Evolutionary conservation across 129 eudicot genomes (phyloP), one percentile per base, ranked within the genome.

Genomic region (Glebionis coronaria): DNA sequence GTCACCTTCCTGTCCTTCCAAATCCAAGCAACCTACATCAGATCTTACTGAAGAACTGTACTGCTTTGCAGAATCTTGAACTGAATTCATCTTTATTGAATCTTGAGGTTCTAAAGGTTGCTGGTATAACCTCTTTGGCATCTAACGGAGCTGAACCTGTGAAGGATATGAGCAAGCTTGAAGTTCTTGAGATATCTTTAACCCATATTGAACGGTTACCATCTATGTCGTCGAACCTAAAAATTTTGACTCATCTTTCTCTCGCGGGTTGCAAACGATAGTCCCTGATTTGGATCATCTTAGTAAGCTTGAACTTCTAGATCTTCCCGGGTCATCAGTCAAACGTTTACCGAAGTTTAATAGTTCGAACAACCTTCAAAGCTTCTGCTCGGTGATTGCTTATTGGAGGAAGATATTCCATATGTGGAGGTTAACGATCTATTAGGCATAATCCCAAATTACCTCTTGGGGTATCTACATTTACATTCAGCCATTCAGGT

Each of bases 271-370:
- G 85, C 62, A 21, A 6, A 13, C 31, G 40, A 18, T 10, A 10
- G 29, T 62, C 44, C 78, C 53, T 3, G n/a, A 18, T 20, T 45
- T 81, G 18, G 70, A 14, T 6, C 29, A 4, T 13, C 71, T 66
- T 29, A 38, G 27, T 10, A 69, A 59, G 56, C 82, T 81, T 21
- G 81, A 81, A 69, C 70, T 23, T 49, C 68, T 84, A 49, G 80
- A 84, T 78, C 74, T 84, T 64, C 78, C 90, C 14, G 47, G 53
- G 14, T 67, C 90, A 53, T 70, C 77, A 12, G 52, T 83, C 18
- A 54, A 59, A 12, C 10, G n/a, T 16, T 61, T 83, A 53, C 72
- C 67, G 29, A 57, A 14, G 23, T 67, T 76, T 31, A 35, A 9
- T 12, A 12, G 31, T 31, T 65, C 65, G 29, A 55, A 16, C 56